Evolutionary conservation across 139 green algal species (phyloP), one percentile per base, ranked within the genome.

Genomic region (Haematococcus sp.): DNA sequence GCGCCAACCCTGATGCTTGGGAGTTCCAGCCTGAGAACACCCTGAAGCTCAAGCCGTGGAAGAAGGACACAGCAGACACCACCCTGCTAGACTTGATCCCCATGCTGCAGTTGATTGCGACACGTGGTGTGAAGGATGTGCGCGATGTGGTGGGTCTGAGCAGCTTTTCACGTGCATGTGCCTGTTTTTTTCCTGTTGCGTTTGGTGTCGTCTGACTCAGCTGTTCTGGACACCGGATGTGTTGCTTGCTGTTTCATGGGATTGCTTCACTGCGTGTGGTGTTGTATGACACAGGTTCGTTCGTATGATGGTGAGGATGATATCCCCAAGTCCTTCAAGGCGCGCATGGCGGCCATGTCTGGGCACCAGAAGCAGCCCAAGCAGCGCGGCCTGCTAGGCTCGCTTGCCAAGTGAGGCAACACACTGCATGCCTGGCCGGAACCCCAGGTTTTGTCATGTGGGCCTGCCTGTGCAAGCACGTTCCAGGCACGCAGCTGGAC

Each of bases 21-120:
- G 58, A 63, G 49, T 84, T 98, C 75, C 95, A 98, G 80, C 90
- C 89, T 1, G 91, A 96, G 33, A 98, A 98, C 77, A 86, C 92
- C 2, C 74, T 98, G 67, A 94, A 97, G 85, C 35, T 95, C 2
- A 76, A 81, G 67, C 73, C 84, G 0, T 95, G 91, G 91, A 84
- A 89, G 79, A 74, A 76, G 27, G 83, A 86, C 49, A 82, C 63
- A 4, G 63, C 25, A 2, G 93, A 97, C 85, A 96, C 90, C 34
- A 86, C 78, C 44, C 87, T 98, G 80, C 83, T 98, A 66, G 95
- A 98, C 76, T 81, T 86, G 27, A 89, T 93, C 52, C 84, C 84
- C 28, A 87, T 89, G 73, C 76, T 89, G 65, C 80, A 86, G 64
- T 76, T 87, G 69, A 71, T 87, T n/a, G 79, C 83, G 13, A 83